A percentile compares a stretch with the other conserved stretches of the same genome.
phyloP scores from a whole-genome alignment of 176 grass and related monocot genomes.

The Dendrocalamus sinicus region DNA sequence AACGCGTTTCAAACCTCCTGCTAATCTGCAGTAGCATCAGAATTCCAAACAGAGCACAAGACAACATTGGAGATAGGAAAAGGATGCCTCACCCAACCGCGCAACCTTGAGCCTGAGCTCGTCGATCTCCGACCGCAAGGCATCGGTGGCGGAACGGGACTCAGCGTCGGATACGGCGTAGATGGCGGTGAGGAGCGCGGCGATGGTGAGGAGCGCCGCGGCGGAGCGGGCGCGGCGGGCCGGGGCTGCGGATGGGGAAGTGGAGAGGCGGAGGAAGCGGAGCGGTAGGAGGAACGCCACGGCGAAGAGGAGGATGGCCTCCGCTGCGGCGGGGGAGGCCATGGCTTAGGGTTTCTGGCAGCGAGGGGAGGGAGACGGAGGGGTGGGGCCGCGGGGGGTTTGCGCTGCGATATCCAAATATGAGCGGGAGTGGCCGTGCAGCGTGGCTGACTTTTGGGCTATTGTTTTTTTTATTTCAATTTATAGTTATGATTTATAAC shows the following conservation, averaged over 20 bases:
- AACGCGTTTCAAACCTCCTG: background rate
- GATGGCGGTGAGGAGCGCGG: constrained; percentile 49
- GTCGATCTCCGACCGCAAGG: constrained; percentile 56
- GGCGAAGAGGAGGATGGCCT: constrained; percentile 37
- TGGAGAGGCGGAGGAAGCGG: constrained; percentile 8
- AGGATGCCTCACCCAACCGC: constrained; percentile 60
- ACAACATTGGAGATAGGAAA: background rate
- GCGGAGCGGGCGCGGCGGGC: constrained; percentile 7
- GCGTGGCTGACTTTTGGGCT: too few relatives aligned
- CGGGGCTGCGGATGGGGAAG: background rate
- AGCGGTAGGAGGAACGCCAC: constrained; percentile 51
- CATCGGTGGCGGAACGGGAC: background rate
- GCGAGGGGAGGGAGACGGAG: background rate
- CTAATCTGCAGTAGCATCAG: background rate
- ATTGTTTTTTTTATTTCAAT: too few relatives aligned
- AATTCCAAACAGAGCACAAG: background rate
- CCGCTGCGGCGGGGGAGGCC: constrained; percentile 41
- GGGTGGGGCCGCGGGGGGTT: background rate
- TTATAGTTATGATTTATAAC: too few relatives aligned
- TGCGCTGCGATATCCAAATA: background rate
- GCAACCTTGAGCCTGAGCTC: constrained; percentile 61
- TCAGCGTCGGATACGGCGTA: constrained; percentile 44
- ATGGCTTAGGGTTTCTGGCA: constrained; percentile 54
- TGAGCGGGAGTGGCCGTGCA: background rate
- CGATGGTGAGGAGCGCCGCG: constrained; percentile 40